Conservation (phyloP, 345 rosid genomes). For the Draba incana region DNA sequence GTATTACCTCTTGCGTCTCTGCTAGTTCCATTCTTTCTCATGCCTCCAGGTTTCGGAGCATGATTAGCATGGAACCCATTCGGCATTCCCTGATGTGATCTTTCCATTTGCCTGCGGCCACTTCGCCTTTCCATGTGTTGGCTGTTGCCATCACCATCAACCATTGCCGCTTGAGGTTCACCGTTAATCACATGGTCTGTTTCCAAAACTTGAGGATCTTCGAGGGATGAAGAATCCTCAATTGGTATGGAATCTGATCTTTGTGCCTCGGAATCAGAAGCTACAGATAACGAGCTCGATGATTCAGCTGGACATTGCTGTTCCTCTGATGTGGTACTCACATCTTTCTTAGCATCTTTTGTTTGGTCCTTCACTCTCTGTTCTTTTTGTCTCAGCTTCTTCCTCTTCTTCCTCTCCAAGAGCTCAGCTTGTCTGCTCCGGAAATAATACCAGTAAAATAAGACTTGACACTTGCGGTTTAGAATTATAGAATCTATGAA, state of each 20-base stretch:
- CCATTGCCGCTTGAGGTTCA: constrained; percentile 50
- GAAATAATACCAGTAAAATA: constrained; percentile 26
- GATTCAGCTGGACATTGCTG: constrained; percentile 48
- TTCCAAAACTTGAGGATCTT: constrained; percentile 44
- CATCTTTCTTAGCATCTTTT: constrained; percentile 44
- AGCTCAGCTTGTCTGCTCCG: constrained; percentile 70
- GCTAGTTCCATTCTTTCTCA: constrained; percentile 59
- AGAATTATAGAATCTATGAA: background rate
- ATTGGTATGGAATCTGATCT: constrained; percentile 44
- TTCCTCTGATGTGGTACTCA: constrained; percentile 52
- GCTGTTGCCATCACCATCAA: constrained; percentile 35
- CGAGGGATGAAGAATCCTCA: constrained; percentile 46
- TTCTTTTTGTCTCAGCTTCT: constrained; percentile 83
- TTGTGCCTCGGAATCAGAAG: constrained; percentile 52
- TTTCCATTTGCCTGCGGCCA: constrained; percentile 47
- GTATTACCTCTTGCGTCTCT: constrained; percentile 53
- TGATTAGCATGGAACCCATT: constrained; percentile 55
- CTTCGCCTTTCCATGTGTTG: constrained; percentile 48
- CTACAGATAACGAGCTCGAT: constrained; percentile 42
- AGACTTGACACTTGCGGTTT: constrained; percentile 10
- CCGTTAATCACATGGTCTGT: constrained; percentile 46
- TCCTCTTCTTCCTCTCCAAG: constrained; percentile 80
- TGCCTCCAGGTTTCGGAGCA: constrained; percentile 50
- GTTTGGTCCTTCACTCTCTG: constrained; percentile 78
- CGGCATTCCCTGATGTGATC: constrained; percentile 49